phyloP scores from a whole-genome alignment of 1,284 basidiomycete species.

The Puccinia horiana region DNA sequence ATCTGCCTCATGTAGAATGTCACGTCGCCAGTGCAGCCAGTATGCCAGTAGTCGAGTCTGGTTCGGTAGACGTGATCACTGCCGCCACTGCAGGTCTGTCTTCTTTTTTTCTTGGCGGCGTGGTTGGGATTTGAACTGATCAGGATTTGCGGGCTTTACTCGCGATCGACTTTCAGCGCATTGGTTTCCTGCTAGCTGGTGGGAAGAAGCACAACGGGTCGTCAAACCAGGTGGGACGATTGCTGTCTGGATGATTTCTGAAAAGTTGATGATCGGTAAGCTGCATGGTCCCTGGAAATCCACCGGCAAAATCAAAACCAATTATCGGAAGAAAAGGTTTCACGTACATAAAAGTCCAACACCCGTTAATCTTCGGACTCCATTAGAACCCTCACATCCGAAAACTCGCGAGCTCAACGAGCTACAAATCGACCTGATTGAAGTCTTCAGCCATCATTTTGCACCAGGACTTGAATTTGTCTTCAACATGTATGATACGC shows the following conservation, averaged over 20 bases:
- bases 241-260: conserved; percentile 16
- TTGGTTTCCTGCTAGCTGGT: conserved; percentile 36
- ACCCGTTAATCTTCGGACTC: not conserved
- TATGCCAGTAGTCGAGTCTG: conserved; percentile 20
- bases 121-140: not conserved
- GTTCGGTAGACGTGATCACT: conserved; percentile 29
- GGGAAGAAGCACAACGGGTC: conserved; percentile 31
- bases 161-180: conserved; percentile 19
- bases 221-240: conserved; percentile 38
- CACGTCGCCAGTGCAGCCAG: conserved; percentile 8
- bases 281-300: not conserved
- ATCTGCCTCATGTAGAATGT: conserved; percentile 34
- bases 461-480: conserved; percentile 8
- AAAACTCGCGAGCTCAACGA: not conserved
- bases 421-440: not conserved
- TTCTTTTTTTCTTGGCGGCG: not conserved
- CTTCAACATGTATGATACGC: conserved; percentile 20
- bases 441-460: not conserved
- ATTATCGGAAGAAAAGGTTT: too few relatives aligned
- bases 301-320: too few relatives aligned
- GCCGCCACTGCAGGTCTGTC: conserved; percentile 32
- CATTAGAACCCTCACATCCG: conserved; percentile 15
- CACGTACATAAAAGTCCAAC: not conserved
- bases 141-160: not conserved
- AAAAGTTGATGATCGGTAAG: conserved; percentile 14